These are phyloP conservation scores for Kwoniella newhampshirensis DNA, from an alignment of 768 basidiomycete genomes.

Conservation along the genomic window DNA sequence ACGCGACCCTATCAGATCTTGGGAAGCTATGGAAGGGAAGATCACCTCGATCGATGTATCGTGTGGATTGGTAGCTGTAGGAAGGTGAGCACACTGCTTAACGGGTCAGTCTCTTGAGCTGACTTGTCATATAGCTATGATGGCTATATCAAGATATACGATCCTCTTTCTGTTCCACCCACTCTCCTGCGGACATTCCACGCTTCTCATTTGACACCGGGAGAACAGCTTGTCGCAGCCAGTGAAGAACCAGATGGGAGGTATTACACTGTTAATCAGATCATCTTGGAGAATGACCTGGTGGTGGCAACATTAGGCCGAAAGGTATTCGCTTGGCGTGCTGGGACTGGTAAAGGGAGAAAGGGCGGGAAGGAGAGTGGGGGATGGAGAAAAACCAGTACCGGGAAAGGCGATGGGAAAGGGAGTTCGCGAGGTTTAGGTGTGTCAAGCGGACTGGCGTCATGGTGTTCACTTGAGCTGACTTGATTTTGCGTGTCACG, in stretches of 20 bases:
- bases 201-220: conserved; percentile 31
- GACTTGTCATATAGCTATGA: conserved; percentile 25
- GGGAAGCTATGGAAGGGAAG: conserved; percentile 31
- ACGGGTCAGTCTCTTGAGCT: neutral
- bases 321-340: conserved; percentile 46
- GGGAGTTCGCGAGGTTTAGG: conserved; percentile 17
- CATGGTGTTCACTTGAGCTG: too few species aligned
- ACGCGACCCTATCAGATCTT: conserved; percentile 25
- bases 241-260: conserved; percentile 21
- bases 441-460: too few species aligned
- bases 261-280: conserved; percentile 42
- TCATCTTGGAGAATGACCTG: conserved; percentile 49
- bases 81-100: conserved; percentile 24
- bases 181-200: conserved; percentile 37
- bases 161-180: conserved; percentile 38
- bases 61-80: conserved; percentile 40
- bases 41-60: conserved; percentile 41
- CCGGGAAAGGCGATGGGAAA: conserved; percentile 25
- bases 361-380: conserved; percentile 27
- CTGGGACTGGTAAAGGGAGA: conserved; percentile 41
- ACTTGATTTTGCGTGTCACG: neutral
- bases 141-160: conserved; percentile 44
- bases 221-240: conserved; percentile 23
- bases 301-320: conserved; percentile 44
- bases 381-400: conserved; percentile 23